Conservation (phyloP, 2,329 filamentous ascomycete genomes). For the Macroventuria anomochaeta region DNA sequence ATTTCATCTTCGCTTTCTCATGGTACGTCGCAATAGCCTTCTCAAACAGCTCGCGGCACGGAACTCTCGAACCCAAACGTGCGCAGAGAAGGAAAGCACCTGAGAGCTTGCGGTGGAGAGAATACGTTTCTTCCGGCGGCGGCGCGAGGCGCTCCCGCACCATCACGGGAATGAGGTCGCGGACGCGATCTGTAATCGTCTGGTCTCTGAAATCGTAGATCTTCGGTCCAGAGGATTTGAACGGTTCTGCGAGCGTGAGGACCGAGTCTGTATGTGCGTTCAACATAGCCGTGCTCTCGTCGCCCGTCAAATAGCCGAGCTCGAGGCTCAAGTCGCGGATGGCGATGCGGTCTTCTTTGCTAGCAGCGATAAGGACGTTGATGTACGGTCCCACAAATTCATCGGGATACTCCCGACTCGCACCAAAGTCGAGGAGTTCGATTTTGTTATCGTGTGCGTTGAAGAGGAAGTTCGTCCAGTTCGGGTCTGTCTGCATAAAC, state of each 20-base stretch:
- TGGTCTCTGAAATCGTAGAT: conserved; percentile 93
- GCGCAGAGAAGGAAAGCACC: conserved; percentile 95
- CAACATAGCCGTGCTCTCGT: conserved; percentile 84
- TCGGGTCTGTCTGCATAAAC: conserved; percentile 99
- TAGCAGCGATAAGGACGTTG: conserved; percentile 78
- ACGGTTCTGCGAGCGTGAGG: conserved; percentile 90
- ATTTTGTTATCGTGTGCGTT: conserved; percentile 74
- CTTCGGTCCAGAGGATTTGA: conserved; percentile 73
- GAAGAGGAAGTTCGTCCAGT: conserved; percentile 99
- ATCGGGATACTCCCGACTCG: conserved; percentile 82
- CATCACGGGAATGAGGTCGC: conserved; percentile 90
- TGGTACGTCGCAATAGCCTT: conserved; percentile 55
- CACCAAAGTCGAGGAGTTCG: conserved; percentile 94
- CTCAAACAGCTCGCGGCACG: conserved; percentile 80
- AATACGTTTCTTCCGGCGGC: conserved; percentile 97
- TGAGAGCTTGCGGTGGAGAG: conserved; percentile 90
- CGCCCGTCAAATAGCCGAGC: conserved; percentile 90
- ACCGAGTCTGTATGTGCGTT: conserved; percentile 90
- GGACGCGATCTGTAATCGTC: conserved; percentile 94
- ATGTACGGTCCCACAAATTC: conserved; percentile 83
- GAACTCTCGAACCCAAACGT: conserved; percentile 79
- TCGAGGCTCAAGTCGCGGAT: conserved; percentile 73
- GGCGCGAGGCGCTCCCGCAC: conserved; percentile 84
- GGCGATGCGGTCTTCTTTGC: conserved; percentile 67
- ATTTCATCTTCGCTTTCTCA: conserved; percentile 25